A percentile compares a stretch with the other conserved stretches of the same genome.
Evolutionary conservation across 2,329 filamentous ascomycete genomes (phyloP).

Genomic region (Bisporella sp.): DNA sequence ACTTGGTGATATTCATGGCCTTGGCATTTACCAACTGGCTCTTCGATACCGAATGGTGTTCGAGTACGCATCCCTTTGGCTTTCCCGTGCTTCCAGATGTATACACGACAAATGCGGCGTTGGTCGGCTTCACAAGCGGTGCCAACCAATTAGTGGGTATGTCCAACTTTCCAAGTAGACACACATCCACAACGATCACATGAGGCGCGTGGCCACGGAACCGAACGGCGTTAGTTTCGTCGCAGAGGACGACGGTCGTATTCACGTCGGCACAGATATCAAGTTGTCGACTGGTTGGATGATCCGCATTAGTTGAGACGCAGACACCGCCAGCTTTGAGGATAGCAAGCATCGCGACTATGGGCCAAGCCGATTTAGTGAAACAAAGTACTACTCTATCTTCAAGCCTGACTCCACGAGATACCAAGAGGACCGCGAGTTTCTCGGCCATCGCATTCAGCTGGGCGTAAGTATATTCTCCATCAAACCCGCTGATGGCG

Average conservation of each 20-base stretch:
- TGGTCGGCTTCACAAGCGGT: neutral
- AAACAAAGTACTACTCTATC: neutral
- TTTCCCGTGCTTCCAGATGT: neutral
- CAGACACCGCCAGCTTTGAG: neutral
- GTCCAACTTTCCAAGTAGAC: neutral
- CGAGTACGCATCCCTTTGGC: neutral
- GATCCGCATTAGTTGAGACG: neutral
- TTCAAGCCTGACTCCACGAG: neutral
- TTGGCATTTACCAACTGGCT: neutral
- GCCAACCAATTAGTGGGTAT: neutral
- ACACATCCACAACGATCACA: neutral
- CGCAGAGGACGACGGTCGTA: neutral
- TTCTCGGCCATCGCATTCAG: neutral
- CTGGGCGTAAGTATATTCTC: neutral
- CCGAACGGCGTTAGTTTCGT: neutral
- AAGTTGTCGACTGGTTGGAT: neutral
- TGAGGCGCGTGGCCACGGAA: neutral
- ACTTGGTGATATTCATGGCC: neutral
- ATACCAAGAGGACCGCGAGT: neutral
- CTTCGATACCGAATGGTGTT: neutral
- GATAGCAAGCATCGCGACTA: neutral
- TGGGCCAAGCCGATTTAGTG: neutral
- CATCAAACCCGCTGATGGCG: neutral
- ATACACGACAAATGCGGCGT: neutral
- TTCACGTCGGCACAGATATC: neutral